phyloP scores from a whole-genome alignment of 805 yeast species.

The Yarrowia divulgata region DNA sequence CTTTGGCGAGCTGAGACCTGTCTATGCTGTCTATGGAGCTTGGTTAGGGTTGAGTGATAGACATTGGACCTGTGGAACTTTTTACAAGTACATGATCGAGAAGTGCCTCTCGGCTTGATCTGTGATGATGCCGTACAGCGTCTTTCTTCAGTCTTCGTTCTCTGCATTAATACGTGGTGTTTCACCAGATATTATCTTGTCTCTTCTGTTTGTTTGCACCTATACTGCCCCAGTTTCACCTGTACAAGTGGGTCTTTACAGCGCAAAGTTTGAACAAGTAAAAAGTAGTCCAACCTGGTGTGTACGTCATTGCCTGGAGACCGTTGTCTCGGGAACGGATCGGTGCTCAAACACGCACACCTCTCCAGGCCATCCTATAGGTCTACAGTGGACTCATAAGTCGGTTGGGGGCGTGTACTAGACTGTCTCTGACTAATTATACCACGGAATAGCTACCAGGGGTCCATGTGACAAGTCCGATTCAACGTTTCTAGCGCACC shows the following conservation, averaged over 20 bases:
- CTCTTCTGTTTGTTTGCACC: neutral
- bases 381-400: neutral
- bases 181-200: neutral
- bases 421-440: too few relatives aligned
- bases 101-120: too few relatives aligned
- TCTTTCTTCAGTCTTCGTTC: too few relatives aligned
- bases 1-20: neutral
- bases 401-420: neutral
- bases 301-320: neutral
- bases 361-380: neutral
- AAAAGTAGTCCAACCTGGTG: too few relatives aligned
- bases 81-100: too few relatives aligned
- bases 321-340: conserved; percentile 1
- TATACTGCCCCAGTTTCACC: conserved; percentile 8
- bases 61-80: neutral
- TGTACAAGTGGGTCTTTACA: conserved; percentile 6
- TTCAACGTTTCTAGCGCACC: neutral
- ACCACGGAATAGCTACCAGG: too few relatives aligned
- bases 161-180: neutral
- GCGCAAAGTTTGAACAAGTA: conserved; percentile 14
- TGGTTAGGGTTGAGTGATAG: conserved; percentile 1
- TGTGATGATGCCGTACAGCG: too few relatives aligned
- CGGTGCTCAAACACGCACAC: neutral
- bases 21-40: neutral
- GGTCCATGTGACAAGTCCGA: neutral